Evolutionary conservation across 1,139 yeast species (phyloP).

Genomic region (Zygoascus meyerae): DNA sequence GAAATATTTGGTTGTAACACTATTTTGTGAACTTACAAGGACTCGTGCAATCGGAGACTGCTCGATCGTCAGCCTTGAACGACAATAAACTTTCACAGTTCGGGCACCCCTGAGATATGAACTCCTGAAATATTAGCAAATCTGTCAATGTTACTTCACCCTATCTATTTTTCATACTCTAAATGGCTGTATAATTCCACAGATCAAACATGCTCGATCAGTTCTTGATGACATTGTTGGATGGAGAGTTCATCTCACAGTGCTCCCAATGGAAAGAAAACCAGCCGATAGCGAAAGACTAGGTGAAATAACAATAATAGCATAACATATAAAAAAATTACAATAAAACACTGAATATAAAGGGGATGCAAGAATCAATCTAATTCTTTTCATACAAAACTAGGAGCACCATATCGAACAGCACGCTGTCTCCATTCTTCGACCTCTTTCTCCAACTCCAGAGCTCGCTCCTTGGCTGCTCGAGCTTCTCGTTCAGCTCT

Average conservation of each 20-base stretch:
- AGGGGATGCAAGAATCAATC: neutral
- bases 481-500: slow-evolving; percentile 45
- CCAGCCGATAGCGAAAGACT: neutral
- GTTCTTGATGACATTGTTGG: slow-evolving; percentile 52
- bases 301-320: neutral
- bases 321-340: neutral
- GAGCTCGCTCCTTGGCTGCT: slow-evolving; percentile 49
- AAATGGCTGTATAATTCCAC: slow-evolving; percentile 84
- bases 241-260: neutral
- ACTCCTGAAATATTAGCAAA: slow-evolving; percentile 37
- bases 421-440: slow-evolving; percentile 53
- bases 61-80: slow-evolving; percentile 75
- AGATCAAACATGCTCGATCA: slow-evolving; percentile 96
- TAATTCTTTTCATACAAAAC: slow-evolving; percentile 4
- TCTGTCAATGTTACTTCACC: neutral
- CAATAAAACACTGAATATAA: neutral
- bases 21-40: slow-evolving; percentile 44
- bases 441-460: slow-evolving; percentile 59
- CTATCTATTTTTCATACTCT: slow-evolving; percentile 33
- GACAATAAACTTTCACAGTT: slow-evolving; percentile 86
- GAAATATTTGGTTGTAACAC: neutral
- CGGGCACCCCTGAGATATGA: slow-evolving; percentile 88
- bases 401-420: slow-evolving; percentile 20
- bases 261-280: no score
- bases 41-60: slow-evolving; percentile 87